Conservation (phyloP, 768 basidiomycete species). For the Flagelloscypha sp. region DNA sequence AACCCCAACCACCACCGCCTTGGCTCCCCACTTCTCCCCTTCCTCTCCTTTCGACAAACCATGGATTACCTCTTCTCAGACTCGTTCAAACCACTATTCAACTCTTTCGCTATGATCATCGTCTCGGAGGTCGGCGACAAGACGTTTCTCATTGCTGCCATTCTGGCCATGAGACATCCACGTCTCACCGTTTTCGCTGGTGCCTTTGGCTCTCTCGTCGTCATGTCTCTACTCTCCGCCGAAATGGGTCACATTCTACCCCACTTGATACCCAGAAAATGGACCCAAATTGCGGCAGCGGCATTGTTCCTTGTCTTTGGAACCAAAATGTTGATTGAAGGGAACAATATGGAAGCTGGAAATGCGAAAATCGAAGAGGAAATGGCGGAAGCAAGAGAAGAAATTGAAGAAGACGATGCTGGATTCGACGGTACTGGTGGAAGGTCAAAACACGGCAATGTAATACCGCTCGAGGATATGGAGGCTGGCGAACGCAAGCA, state of each 20-base stretch:
- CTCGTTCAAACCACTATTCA: constrained; percentile 50
- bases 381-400: constrained; percentile 93
- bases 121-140: constrained; percentile 95
- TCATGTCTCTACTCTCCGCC: constrained; percentile 94
- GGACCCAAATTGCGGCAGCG: constrained; percentile 64
- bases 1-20: no score
- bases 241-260: constrained; percentile 89
- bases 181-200: constrained; percentile 81
- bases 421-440: constrained; percentile 34
- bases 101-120: constrained; percentile 87
- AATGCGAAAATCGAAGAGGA: constrained; percentile 85
- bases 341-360: constrained; percentile 66
- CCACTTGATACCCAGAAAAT: constrained; percentile 62
- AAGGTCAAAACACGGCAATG: constrained; percentile 23
- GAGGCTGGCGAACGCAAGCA: constrained; percentile 53
- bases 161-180: constrained; percentile 87
- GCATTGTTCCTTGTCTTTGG: constrained; percentile 89
- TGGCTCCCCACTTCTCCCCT: no score
- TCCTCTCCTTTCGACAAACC: no score
- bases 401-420: constrained; percentile 78
- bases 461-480: constrained; percentile 63
- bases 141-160: constrained; percentile 72
- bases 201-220: constrained; percentile 75
- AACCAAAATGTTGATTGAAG: constrained; percentile 82
- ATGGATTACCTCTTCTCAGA: no score